A percentile compares a stretch with the other conserved stretches of the same genome.
Evolutionary conservation across 2,329 filamentous ascomycete genomes (phyloP).

Genomic region (Blastomyces gilchristii): DNA sequence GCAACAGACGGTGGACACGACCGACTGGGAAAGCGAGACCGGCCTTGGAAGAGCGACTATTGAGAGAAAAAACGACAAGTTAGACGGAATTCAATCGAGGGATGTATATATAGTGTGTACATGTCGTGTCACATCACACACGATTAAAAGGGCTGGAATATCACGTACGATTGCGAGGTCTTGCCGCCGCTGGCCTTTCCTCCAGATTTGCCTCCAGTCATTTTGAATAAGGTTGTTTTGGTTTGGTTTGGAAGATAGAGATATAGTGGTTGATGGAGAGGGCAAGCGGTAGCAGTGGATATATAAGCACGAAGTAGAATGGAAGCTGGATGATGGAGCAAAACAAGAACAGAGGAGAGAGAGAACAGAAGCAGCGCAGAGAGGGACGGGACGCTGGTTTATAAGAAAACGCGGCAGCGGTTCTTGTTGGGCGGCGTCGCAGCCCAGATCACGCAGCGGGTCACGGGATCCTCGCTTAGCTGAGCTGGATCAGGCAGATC

Average conservation of each 20-base stretch:
- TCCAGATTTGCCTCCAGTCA: slow-evolving; percentile 99
- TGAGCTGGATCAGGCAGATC: slow-evolving; percentile 14
- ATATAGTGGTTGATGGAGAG: slow-evolving; percentile 15
- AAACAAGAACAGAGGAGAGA: slow-evolving; percentile 21
- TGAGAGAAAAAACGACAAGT: background rate
- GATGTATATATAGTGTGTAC: no score
- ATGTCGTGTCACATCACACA: background rate
- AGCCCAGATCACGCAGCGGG: slow-evolving; percentile 15
- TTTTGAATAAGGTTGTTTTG: slow-evolving; percentile 54
- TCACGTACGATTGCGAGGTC: slow-evolving; percentile 95
- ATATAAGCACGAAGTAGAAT: background rate
- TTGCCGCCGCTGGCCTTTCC: slow-evolving; percentile 99
- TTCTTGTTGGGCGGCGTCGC: background rate
- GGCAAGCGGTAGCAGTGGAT: slow-evolving; percentile 11
- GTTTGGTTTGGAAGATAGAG: slow-evolving; percentile 17
- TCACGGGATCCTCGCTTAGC: slow-evolving; percentile 25
- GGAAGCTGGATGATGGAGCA: slow-evolving; percentile 2
- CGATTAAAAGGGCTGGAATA: slow-evolving; percentile 11
- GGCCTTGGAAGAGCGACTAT: slow-evolving; percentile 94
- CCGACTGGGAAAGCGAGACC: slow-evolving; percentile 98
- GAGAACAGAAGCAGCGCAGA: slow-evolving; percentile 15
- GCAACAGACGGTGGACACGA: slow-evolving; percentile 96
- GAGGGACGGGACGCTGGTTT: slow-evolving; percentile 31
- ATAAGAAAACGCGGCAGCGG: slow-evolving; percentile 34
- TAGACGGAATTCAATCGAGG: background rate